Evolutionary conservation across 2,329 filamentous ascomycete species (phyloP).

Genomic region (Zelopaecilomyces penicillatus): DNA sequence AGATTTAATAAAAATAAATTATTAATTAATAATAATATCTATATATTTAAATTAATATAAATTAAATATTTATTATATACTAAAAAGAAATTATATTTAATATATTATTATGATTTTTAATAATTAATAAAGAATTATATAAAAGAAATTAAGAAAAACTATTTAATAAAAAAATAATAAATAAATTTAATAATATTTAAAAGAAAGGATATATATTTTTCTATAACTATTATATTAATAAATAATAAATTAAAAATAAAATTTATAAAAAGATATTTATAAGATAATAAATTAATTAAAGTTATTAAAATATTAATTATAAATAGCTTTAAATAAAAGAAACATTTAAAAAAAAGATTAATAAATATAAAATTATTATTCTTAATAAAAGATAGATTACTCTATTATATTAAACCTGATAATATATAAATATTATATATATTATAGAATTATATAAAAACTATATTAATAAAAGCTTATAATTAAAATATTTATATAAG

Average conservation of each 20-base stretch:
- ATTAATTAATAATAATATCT: no score
- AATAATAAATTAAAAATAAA: not conserved
- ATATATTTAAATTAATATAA: no score
- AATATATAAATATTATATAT: constrained; percentile 1
- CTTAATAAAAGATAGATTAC: not conserved
- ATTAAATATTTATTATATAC: no score
- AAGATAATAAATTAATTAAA: not conserved
- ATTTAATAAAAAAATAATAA: not conserved
- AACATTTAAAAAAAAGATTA: constrained; percentile 2
- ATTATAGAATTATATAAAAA: constrained; percentile 1
- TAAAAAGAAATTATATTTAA: no score
- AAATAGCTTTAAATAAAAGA: not conserved
- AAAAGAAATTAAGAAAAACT: no score
- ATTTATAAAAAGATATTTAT: not conserved
- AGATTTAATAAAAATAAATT: not conserved
- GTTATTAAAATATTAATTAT: constrained; percentile 4
- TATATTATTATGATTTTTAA: no score
- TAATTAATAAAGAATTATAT: no score
- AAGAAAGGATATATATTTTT: no score
- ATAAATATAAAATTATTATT: constrained; percentile 1
- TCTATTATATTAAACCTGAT: no score
- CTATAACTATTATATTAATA: not conserved
- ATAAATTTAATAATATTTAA: not conserved
- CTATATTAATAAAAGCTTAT: not conserved
- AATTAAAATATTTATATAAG: not conserved